Conservation (phyloP, 2,329 filamentous ascomycete genomes). For the Proliferodiscus dingleyae region DNA sequence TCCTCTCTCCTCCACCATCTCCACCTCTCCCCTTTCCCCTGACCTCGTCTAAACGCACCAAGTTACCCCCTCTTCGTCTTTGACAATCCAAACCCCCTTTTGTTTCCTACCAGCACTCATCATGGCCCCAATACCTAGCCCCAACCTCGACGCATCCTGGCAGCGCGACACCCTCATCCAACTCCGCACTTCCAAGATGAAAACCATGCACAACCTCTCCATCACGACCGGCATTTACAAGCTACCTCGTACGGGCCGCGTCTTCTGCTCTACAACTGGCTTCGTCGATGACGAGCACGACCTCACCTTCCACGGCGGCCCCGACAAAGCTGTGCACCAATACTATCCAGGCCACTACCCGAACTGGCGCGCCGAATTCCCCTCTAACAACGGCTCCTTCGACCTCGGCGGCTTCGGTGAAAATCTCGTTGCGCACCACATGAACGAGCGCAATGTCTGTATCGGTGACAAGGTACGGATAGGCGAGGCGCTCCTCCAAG, state of each 20-base stretch:
- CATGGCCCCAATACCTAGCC: constrained; percentile 14
- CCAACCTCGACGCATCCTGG: constrained; percentile 18
- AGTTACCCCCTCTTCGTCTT: neutral
- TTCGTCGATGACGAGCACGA: constrained; percentile 59
- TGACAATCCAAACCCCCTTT: neutral
- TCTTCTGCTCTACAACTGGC: constrained; percentile 34
- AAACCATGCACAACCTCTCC: constrained; percentile 46
- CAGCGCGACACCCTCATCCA: constrained; percentile 42
- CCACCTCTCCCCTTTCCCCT: constrained; percentile 2
- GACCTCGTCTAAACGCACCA: neutral
- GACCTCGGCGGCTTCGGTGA: constrained; percentile 58
- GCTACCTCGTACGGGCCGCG: constrained; percentile 8
- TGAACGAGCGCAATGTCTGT: constrained; percentile 62
- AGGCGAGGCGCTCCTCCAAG: constrained; percentile 53
- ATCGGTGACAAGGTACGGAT: constrained; percentile 64
- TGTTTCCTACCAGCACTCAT: neutral
- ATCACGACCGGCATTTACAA: constrained; percentile 49
- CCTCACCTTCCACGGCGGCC: constrained; percentile 54
- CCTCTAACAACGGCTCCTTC: constrained; percentile 46
- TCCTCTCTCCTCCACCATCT: too few relatives aligned
- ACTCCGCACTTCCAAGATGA: constrained; percentile 53
- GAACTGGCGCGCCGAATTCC: constrained; percentile 49
- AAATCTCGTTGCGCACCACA: constrained; percentile 52
- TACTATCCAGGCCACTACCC: constrained; percentile 58
- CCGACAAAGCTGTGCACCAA: constrained; percentile 55